A percentile compares a stretch with the other conserved stretches of the same genome.
These are phyloP conservation scores for Melastoma malabathricum DNA, from an alignment of 345 rosid species.

Conservation along the genomic window DNA sequence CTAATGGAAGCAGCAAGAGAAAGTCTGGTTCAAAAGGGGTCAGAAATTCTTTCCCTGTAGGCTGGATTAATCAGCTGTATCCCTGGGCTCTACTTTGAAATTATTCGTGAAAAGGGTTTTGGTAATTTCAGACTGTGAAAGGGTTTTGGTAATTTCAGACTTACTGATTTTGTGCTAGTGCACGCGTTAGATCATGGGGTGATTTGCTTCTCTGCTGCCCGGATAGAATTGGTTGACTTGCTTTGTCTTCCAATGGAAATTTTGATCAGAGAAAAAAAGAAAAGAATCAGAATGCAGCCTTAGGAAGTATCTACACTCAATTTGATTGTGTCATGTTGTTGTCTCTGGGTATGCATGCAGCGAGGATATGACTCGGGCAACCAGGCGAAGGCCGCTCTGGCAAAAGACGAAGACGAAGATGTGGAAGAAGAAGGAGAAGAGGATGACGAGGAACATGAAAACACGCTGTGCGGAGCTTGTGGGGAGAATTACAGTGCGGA, in stretches of 20 bases:
- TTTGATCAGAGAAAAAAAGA: too few species aligned
- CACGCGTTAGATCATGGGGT: too few species aligned
- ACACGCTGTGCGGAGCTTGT: slow-evolving; percentile 71
- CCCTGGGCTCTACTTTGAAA: slow-evolving; percentile 13
- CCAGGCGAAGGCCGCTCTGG: slow-evolving; percentile 17
- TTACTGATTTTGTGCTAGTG: too few species aligned
- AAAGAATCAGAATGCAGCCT: slow-evolving; percentile 8
- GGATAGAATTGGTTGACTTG: too few species aligned
- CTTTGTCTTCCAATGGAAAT: too few species aligned
- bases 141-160: slow-evolving; percentile 1
- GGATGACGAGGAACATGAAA: slow-evolving; percentile 57
- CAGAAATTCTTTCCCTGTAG: background rate
- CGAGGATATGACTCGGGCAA: slow-evolving; percentile 31
- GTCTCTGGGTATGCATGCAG: slow-evolving; percentile 16
- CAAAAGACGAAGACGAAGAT: slow-evolving; percentile 33
- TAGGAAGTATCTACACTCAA: background rate
- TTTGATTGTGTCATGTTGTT: background rate
- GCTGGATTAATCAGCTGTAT: background rate
- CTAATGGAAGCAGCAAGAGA: slow-evolving; percentile 45
- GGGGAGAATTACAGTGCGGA: slow-evolving; percentile 62
- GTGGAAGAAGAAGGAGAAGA: slow-evolving; percentile 37
- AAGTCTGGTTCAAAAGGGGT: slow-evolving; percentile 35
- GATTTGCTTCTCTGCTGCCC: too few species aligned
- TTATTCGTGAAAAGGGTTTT: slow-evolving; percentile 32
- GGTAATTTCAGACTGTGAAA: slow-evolving; percentile 13